These are phyloP conservation scores for Rhizopus stolonifer DNA, from an alignment of 371 early-diverging fungal genomes.

Conservation along the genomic window DNA sequence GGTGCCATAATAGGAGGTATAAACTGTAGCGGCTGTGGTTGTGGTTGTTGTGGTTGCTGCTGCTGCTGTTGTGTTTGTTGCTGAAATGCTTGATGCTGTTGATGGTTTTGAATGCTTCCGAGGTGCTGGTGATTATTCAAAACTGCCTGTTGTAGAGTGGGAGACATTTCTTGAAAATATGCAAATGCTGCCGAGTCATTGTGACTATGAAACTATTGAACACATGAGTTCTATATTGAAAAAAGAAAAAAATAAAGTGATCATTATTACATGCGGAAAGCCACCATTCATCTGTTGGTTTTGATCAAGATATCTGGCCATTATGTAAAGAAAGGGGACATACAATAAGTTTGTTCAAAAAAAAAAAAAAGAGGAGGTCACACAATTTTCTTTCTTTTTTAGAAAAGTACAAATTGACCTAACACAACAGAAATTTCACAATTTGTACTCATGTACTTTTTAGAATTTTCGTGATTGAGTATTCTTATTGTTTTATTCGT, in stretches of 20 bases:
- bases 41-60: conserved; percentile 15
- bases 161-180: conserved; percentile 39
- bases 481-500: no score
- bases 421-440: no score
- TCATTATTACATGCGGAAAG: background rate
- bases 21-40: conserved; percentile 5
- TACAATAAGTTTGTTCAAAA: background rate
- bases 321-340: background rate
- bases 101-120: conserved; percentile 2
- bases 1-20: conserved; percentile 51
- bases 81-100: conserved; percentile 8
- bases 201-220: conserved; percentile 21
- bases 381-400: no score
- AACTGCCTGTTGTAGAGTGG: conserved; percentile 21
- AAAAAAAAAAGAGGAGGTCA: no score
- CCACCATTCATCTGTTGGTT: background rate
- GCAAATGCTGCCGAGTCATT: conserved; percentile 41
- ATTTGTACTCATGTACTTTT: no score
- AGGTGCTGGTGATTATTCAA: conserved; percentile 6
- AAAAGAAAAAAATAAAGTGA: background rate
- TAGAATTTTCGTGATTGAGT: no score
- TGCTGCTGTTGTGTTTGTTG: conserved; percentile 10
- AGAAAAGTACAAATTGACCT: no score
- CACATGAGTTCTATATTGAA: background rate
- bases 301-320: conserved; percentile 2